Base-by-base conservation (phyloP, 805 yeast species). In the Danielozyma ontarioensis region DNA sequence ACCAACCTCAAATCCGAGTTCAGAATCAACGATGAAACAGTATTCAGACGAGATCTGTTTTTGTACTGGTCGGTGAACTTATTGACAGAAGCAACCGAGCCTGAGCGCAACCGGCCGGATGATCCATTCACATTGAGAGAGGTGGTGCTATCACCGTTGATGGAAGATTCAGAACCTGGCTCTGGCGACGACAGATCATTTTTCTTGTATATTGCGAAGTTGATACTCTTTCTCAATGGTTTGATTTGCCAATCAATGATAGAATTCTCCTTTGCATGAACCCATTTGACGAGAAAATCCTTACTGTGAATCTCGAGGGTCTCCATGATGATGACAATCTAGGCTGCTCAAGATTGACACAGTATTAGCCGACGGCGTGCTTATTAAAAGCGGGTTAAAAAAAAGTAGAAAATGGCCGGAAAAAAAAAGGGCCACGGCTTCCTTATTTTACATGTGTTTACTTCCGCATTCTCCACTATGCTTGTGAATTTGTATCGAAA, bases 271-370 rank as follows among this genome's bases (percentile, higher is more conserved):
- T 84, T 82, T 5, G 84, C 83, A 41, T 78, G 74, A 34, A 89
- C 78, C 97, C 97, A 93, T 47, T 90, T 86, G 50, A 89, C 84
- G 41, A 88, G 76, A 50, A 85, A 90, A 36, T 93, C 83, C 56
- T 86, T 83, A 31, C 94, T 80, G 48, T 89, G 95, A 16, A 93
- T 78, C 58, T 90, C 97, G 31, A 93, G 73, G 2, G 88, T 80
- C 59, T 90, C 97, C 96, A 88, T 85, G 6, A 6, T 25, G 15
- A n/a, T n/a, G n/a, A n/a, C n/a, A n/a, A n/a, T n/a, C n/a, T n/a
- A n/a, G n/a, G n/a, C n/a, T n/a, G n/a, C n/a, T n/a, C n/a, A n/a
- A n/a, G n/a, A n/a, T n/a, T n/a, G n/a, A n/a, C n/a, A n/a, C n/a
- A n/a, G n/a, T n/a, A n/a, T n/a, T n/a, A n/a, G n/a, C n/a, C n/a